Base-by-base conservation (phyloP, 2,329 filamentous ascomycete genomes). In the Claviceps monticola region DNA sequence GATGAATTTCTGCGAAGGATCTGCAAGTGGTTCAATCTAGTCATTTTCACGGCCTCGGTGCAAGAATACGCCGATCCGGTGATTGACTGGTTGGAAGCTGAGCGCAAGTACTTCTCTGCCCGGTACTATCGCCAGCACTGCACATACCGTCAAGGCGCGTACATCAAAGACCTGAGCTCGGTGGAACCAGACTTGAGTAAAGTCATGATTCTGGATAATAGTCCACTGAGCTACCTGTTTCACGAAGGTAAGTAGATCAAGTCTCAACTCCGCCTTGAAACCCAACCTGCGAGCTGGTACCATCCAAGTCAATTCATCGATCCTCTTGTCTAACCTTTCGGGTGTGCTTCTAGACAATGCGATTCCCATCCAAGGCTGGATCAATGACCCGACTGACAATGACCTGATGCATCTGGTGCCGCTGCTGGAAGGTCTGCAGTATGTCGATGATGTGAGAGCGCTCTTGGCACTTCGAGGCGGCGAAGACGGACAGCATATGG, bases 151-250 rank as follows among this genome's bases (percentile, higher is more conserved):
- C 93, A 96, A 60, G 91, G 91, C 48, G 90, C 91, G 36, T 98
- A 96, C 64, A 97, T 98, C 74, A 98, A 98, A 68, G 93, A 98
- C 69, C 74, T 98, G 52, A 93, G 88, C 66, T 88, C 88, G 52
- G 89, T 98, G 43, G 93, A 98, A 74, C 90, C 93, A 17, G 93
- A 98, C 66, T 73, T 98, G 63, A 96, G 90, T 71, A 94, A 89
- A 70, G 93, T 98, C 55, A 95, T 97, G 86, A 98, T 98, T 66
- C 74, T 98, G 68, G 93, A 98, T 72, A 98, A 98, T 65, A 96
- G 89, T 68, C 93, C 93, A 51, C 80, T 96, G 74, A 96, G 90
- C 71, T 98, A 97, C 71, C 87, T 96, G 71, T 97, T 97, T 70
- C 91, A 97, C 65, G 89, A 95, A 83, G 91, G 93, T 93, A 72